phyloP scores from a whole-genome alignment of 176 grass and related monocot species.

The Avena eriantha region DNA sequence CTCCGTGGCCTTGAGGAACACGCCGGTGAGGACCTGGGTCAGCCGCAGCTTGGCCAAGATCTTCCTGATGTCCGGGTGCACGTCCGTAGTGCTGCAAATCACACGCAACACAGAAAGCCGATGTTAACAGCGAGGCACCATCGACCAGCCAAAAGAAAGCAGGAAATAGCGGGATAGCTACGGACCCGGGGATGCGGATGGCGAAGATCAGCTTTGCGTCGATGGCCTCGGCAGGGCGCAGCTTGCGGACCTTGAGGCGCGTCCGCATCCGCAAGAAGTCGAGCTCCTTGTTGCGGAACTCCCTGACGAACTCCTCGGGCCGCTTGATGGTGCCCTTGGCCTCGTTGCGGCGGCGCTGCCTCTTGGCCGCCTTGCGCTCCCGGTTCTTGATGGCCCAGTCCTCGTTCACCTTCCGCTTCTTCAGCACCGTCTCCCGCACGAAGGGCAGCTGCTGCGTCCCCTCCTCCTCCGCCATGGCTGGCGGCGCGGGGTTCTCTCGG shows the following conservation, averaged over 20 bases:
- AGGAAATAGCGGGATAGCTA: not conserved
- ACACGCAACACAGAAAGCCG: not conserved
- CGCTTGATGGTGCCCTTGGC: constrained; percentile 64
- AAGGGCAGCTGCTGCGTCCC: constrained; percentile 55
- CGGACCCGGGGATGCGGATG: constrained; percentile 86
- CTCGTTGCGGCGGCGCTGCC: constrained; percentile 43
- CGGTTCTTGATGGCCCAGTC: constrained; percentile 83
- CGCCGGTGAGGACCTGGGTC: constrained; percentile 65
- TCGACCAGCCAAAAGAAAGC: not conserved
- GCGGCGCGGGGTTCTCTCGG: not conserved
- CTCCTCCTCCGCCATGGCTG: constrained; percentile 60
- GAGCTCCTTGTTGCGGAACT: constrained; percentile 86
- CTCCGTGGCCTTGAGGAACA: constrained; percentile 83
- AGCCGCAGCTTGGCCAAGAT: constrained; percentile 68
- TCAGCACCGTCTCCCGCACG: constrained; percentile 77
- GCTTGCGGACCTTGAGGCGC: constrained; percentile 68
- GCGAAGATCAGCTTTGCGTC: constrained; percentile 77
- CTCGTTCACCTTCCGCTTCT: constrained; percentile 86
- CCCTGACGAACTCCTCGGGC: constrained; percentile 86
- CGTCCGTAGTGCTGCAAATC: constrained; percentile 59
- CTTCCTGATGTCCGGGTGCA: constrained; percentile 78
- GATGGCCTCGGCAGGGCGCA: constrained; percentile 42
- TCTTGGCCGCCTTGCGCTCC: constrained; percentile 56
- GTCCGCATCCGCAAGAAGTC: constrained; percentile 73
- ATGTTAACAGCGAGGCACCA: not conserved